These are phyloP conservation scores for Alnus glutinosa DNA, from an alignment of 306 rosid genomes.

Conservation along the genomic window DNA sequence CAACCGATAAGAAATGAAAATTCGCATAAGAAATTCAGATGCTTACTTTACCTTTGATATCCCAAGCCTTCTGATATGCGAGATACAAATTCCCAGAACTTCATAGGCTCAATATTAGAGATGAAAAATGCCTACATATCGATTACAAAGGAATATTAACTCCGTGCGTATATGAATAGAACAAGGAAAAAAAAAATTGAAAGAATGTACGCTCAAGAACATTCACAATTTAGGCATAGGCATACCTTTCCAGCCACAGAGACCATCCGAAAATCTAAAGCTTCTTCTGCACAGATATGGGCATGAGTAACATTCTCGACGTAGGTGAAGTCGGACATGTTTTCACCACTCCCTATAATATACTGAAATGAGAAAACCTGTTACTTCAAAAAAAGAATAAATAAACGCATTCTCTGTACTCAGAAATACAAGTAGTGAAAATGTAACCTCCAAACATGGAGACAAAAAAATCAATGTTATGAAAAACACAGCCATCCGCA, in stretches of 20 bases:
- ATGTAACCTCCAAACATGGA: conserved; percentile 21
- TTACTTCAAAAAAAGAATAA: conserved; percentile 42
- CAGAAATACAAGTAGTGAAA: conserved; percentile 9
- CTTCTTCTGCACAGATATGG: conserved; percentile 82
- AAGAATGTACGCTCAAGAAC: neutral
- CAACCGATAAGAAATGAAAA: conserved; percentile 2
- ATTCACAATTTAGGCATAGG: conserved; percentile 24
- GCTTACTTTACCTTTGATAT: conserved; percentile 65
- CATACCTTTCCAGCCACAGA: conserved; percentile 84
- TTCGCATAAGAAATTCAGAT: conserved; percentile 19
- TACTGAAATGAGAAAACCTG: conserved; percentile 76
- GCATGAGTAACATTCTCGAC: conserved; percentile 86
- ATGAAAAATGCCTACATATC: conserved; percentile 80
- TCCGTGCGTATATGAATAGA: conserved; percentile 24
- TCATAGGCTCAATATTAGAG: conserved; percentile 71
- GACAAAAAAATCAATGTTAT: conserved; percentile 26
- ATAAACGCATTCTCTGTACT: neutral
- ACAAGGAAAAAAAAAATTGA: neutral
- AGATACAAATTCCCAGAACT: conserved; percentile 70
- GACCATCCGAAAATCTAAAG: conserved; percentile 60
- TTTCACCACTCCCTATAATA: conserved; percentile 80
- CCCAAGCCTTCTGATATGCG: conserved; percentile 67
- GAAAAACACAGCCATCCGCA: conserved; percentile 20
- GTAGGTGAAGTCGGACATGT: conserved; percentile 71
- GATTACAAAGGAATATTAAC: conserved; percentile 24